phyloP scores from a whole-genome alignment of 2,329 filamentous ascomycete genomes.

The Apiospora marii region DNA sequence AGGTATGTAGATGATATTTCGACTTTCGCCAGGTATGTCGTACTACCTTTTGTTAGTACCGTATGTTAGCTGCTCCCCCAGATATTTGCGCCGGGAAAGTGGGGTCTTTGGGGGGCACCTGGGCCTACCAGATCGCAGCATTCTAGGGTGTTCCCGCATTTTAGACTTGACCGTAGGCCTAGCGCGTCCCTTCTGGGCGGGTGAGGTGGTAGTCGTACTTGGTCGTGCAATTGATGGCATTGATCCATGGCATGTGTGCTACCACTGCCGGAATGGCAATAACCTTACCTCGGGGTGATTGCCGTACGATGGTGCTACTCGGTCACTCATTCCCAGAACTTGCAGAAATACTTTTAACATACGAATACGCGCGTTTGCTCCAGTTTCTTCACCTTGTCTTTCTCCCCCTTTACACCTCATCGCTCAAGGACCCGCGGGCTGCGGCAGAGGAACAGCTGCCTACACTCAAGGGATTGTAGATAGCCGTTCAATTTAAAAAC shows the following conservation, averaged over 20 bases:
- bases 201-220: slow-evolving; percentile 6
- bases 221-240: not conserved
- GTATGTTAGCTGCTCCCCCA: not conserved
- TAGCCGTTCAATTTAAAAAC: not conserved
- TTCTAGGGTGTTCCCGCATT: not conserved
- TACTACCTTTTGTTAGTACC: not conserved
- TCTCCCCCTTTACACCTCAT: not conserved
- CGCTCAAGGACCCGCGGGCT: not conserved
- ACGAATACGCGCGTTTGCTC: slow-evolving; percentile 16
- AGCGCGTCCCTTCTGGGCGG: slow-evolving; percentile 3
- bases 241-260: not conserved
- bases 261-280: slow-evolving; percentile 4
- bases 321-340: not conserved
- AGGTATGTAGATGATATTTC: too few species aligned
- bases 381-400: not conserved
- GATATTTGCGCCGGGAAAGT: slow-evolving; percentile 5
- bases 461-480: too few species aligned
- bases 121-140: not conserved
- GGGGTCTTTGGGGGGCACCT: not conserved
- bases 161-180: slow-evolving; percentile 9
- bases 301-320: not conserved
- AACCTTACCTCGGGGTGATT: not conserved
- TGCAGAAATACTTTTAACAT: slow-evolving; percentile 3
- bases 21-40: not conserved
- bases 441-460: not conserved